phyloP scores from a whole-genome alignment of 1,284 basidiomycete species.

The Apiotrichum gracile region DNA sequence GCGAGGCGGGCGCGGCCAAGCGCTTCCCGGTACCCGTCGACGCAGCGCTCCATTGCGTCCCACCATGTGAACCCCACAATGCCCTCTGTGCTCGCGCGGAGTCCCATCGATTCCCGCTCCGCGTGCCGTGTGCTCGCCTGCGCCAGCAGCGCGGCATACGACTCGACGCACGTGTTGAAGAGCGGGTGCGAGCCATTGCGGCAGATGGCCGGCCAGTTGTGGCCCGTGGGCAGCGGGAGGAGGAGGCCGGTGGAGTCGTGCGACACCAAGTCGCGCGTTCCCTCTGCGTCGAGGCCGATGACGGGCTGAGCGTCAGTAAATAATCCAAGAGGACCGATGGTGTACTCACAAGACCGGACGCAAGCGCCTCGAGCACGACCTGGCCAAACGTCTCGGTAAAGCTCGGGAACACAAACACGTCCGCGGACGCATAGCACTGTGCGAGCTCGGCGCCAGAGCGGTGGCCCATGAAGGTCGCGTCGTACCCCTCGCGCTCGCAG shows the following conservation, averaged over 20 bases:
- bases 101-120: constrained; percentile 48
- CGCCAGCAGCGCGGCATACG: constrained; percentile 50
- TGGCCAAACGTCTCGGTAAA: constrained; percentile 57
- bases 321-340: not conserved
- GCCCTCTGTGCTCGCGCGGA: constrained; percentile 45
- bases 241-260: constrained; percentile 50
- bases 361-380: constrained; percentile 55
- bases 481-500: constrained; percentile 49
- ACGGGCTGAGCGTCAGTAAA: constrained; percentile 45
- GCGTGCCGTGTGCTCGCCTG: constrained; percentile 40
- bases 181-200: constrained; percentile 35
- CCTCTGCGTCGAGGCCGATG: constrained; percentile 55
- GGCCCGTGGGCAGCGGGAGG: constrained; percentile 34
- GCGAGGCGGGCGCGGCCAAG: constrained; percentile 24
- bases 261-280: constrained; percentile 55
- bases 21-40: constrained; percentile 52
- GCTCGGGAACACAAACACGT: constrained; percentile 54
- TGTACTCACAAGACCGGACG: constrained; percentile 48
- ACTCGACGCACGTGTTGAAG: constrained; percentile 43
- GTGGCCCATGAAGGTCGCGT: constrained; percentile 54
- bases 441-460: constrained; percentile 48
- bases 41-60: constrained; percentile 54
- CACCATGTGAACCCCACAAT: constrained; percentile 51
- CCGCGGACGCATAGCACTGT: constrained; percentile 52
- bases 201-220: constrained; percentile 40